Evolutionary conservation across 2,329 filamentous ascomycete species (phyloP), one percentile per base, ranked within the genome.

Genomic region (Paraphoma chrysanthemicola): DNA sequence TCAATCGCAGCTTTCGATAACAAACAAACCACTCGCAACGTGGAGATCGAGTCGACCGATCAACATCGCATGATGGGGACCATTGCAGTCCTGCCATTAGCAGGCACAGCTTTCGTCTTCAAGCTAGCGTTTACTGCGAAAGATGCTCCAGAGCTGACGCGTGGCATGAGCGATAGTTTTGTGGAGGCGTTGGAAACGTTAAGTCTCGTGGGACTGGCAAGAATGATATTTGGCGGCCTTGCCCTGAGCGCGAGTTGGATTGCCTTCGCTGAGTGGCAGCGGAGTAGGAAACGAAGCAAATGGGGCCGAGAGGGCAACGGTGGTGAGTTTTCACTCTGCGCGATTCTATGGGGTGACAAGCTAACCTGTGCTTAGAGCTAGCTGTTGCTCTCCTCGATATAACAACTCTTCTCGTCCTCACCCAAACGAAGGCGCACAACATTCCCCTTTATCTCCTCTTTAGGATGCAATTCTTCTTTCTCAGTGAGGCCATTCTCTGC

Each of bases 41-140:
- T 64, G 6, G 69, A 68, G n/a, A 47, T 64, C 29, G 69, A 72
- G 39, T 57, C 62, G 0, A 63, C 57, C 2, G 72, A 73, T 18
- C 57, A 61, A 31, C 64, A 72, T 45, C 72, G 68, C 33, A 62
- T 76, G 56, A 71, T 74, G 57, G 70, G 62, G 6, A 64, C 61
- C 3, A 54, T 74, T 30, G 64, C 68, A 16, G 68, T 73, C 7
- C 23, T 83, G 10, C 67, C 77, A 7, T 63, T 88, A 3, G 78
- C 82, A 3, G 72, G 80, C 9, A 80, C 84, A 14, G 90, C 91
- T 0, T 84, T 95, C 18, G 82, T 88, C 4, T 99, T 98, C 82
- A 99, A 99, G 78, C 79, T 97, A 23, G 89, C 89, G 1, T 98
- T 97, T 72, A 95, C 93, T 0, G 85, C 87, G 45, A 88, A 92